These are phyloP conservation scores for Solanum rostratum DNA, from an alignment of 257 asterid genomes.

Conservation along the genomic window DNA sequence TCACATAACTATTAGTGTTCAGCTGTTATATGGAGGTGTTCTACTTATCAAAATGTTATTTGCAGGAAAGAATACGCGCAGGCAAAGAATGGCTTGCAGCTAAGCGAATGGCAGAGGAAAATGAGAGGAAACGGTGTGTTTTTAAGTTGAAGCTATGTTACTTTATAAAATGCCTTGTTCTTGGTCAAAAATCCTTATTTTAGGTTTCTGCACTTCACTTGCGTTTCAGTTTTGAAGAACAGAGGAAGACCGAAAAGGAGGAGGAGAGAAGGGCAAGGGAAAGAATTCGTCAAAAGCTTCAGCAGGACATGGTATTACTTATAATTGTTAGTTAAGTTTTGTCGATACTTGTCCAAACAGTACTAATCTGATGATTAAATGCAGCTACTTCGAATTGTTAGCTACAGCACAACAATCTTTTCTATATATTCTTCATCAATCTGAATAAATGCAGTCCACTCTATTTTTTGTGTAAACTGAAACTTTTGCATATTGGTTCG, in stretches of 20 bases:
- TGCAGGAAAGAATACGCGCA: conserved; percentile 50
- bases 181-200: not conserved
- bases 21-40: not conserved
- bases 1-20: not conserved
- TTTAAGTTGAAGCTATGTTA: not conserved
- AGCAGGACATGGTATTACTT: conserved; percentile 58
- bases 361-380: not conserved
- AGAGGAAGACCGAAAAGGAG: conserved; percentile 43
- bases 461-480: not conserved
- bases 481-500: not conserved
- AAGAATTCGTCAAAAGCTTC: conserved; percentile 51
- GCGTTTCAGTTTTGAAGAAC: conserved; percentile 32
- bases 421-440: not conserved
- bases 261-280: conserved; percentile 59
- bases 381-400: not conserved
- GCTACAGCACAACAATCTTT: no score
- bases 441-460: not conserved
- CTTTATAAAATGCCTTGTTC: not conserved
- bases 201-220: not conserved
- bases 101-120: conserved; percentile 48
- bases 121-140: conserved; percentile 50
- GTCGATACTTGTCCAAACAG: not conserved
- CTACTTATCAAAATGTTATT: not conserved
- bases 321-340: not conserved
- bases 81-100: conserved; percentile 42